Conservation (phyloP, 495 filamentous ascomycete species). For the Aspergillus homomorphus region DNA sequence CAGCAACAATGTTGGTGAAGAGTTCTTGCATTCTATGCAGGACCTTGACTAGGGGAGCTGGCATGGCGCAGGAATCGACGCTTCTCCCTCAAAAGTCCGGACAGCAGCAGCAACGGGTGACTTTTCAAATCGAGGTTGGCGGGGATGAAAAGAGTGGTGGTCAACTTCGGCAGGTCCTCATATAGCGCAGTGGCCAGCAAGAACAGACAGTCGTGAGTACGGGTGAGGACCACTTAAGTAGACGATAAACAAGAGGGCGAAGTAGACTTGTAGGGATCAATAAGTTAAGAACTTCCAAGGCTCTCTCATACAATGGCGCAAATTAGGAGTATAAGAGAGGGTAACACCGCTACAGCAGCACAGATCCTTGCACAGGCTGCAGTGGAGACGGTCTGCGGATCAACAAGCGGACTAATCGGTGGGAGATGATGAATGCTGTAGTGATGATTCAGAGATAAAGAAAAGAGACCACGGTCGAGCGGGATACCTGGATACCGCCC, state of each 20-base stretch:
- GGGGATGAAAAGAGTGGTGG: not conserved
- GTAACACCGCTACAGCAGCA: constrained; percentile 17
- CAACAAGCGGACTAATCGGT: not conserved
- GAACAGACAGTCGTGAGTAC: constrained; percentile 10
- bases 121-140: not conserved
- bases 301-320: constrained; percentile 12
- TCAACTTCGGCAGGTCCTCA: constrained; percentile 18
- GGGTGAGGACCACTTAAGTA: constrained; percentile 8
- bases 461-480: not conserved
- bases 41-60: constrained; percentile 42
- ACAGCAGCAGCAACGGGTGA: not conserved
- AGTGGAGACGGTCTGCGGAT: constrained; percentile 12
- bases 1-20: constrained; percentile 51
- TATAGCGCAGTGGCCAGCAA: constrained; percentile 7
- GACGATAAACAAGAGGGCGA: not conserved
- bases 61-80: constrained; percentile 27
- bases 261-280: not conserved
- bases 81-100: not conserved
- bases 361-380: constrained; percentile 9
- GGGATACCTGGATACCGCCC: not conserved
- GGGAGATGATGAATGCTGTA: not conserved
- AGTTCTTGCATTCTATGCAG: constrained; percentile 51
- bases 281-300: not conserved
- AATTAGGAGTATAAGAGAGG: constrained; percentile 17
- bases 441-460: not conserved